These are phyloP conservation scores for Coniophora puteana DNA, from an alignment of 1,284 basidiomycete genomes.

Conservation along the genomic window DNA sequence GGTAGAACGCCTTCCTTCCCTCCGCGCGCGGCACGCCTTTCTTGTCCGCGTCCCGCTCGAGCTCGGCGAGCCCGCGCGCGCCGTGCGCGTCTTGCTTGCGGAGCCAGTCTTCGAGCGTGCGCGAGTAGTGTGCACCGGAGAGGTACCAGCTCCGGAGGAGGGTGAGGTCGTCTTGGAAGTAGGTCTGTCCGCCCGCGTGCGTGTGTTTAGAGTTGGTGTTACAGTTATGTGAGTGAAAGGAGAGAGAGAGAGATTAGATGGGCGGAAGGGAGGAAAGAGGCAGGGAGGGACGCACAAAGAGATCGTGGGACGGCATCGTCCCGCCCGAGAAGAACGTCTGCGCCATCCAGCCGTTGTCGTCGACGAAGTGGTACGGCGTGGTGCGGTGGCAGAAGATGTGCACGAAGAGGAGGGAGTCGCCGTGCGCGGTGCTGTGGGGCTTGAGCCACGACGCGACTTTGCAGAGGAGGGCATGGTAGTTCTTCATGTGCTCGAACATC, in stretches of 20 bases:
- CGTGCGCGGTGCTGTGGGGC: conserved; percentile 26
- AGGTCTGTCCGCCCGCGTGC: conserved; percentile 49
- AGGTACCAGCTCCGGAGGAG: conserved; percentile 63
- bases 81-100: conserved; percentile 53
- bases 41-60: conserved; percentile 44
- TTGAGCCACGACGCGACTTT: conserved; percentile 73
- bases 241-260: not conserved
- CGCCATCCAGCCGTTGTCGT: conserved; percentile 76
- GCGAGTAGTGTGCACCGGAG: conserved; percentile 65
- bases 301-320: conserved; percentile 67
- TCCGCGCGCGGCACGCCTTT: conserved; percentile 47
- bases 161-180: conserved; percentile 68
- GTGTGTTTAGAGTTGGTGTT: conserved; percentile 1
- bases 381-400: conserved; percentile 75
- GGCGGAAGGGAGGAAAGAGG: not conserved
- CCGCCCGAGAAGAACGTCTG: conserved; percentile 73
- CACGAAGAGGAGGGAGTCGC: conserved; percentile 57
- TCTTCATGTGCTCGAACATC: conserved; percentile 87
- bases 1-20: conserved; percentile 59
- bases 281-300: conserved; percentile 41
- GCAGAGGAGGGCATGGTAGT: conserved; percentile 62
- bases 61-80: conserved; percentile 49
- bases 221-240: not conserved
- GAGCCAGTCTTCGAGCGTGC: conserved; percentile 71
- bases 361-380: conserved; percentile 73